Evolutionary conservation across 2,329 filamentous ascomycete species (phyloP).

Genomic region (Aureobasidium sp.): DNA sequence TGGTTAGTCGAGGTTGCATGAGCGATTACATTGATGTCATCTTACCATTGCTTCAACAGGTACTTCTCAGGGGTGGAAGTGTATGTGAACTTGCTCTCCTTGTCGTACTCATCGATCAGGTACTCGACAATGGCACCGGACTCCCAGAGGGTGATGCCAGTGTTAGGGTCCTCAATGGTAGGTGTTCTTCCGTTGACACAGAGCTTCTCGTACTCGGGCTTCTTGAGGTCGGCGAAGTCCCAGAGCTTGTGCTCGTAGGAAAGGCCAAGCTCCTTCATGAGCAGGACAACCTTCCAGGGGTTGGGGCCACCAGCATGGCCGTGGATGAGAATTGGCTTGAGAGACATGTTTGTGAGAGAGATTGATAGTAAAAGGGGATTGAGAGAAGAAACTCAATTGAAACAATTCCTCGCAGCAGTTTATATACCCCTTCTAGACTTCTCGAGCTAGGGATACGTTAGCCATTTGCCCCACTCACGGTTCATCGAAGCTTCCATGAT

Average conservation of each 20-base stretch:
- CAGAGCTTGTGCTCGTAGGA: constrained; percentile 30
- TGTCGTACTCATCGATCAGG: too few relatives aligned
- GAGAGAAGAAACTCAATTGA: background rate
- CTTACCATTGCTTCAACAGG: background rate
- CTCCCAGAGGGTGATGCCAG: constrained; percentile 32
- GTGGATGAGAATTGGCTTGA: constrained; percentile 15
- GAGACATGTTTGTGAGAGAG: constrained; percentile 7
- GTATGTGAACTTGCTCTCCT: too few relatives aligned
- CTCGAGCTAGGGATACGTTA: background rate
- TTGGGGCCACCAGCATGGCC: constrained; percentile 12
- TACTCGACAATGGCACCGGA: constrained; percentile 20
- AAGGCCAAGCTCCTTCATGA: constrained; percentile 36
- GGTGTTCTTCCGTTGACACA: constrained; percentile 37
- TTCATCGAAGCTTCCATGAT: constrained; percentile 5
- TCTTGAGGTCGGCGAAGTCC: constrained; percentile 32
- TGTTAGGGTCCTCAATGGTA: constrained; percentile 40
- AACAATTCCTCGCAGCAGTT: background rate
- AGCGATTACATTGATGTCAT: background rate
- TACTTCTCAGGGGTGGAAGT: too few relatives aligned
- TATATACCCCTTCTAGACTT: background rate
- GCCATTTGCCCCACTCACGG: background rate
- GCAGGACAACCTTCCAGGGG: constrained; percentile 27
- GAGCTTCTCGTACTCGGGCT: constrained; percentile 27
- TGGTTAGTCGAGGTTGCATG: background rate
- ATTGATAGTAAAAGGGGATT: background rate